phyloP scores from a whole-genome alignment of 441 rosid genomes.

The Pelargonium myrrhifolium region DNA sequence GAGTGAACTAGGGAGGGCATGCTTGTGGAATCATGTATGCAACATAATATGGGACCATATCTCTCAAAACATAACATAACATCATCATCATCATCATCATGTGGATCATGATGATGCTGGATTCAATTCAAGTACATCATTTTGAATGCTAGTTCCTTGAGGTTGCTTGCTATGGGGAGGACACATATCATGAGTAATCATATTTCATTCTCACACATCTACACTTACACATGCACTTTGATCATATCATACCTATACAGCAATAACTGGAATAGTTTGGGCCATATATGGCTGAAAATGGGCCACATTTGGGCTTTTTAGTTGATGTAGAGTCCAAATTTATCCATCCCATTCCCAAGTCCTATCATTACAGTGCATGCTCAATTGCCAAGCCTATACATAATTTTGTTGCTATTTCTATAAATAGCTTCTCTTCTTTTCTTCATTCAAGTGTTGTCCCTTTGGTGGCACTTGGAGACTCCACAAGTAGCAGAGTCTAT shows the following conservation, averaged over 20 bases:
- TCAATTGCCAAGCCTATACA: too few relatives aligned
- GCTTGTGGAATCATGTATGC: conserved; percentile 24
- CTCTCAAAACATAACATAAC: background rate
- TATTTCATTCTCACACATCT: background rate
- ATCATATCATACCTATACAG: too few relatives aligned
- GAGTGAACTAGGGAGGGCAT: conserved; percentile 24
- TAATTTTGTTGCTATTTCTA: too few relatives aligned
- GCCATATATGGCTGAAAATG: too few relatives aligned
- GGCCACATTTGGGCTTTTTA: too few relatives aligned
- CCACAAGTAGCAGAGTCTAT: background rate
- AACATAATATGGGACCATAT: conserved; percentile 13
- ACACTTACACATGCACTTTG: too few relatives aligned
- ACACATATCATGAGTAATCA: conserved; percentile 1
- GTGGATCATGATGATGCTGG: conserved; percentile 4
- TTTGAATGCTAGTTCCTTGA: background rate
- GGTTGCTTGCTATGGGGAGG: conserved; percentile 2
- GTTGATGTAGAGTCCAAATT: too few relatives aligned
- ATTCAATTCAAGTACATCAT: background rate
- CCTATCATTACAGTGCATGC: too few relatives aligned
- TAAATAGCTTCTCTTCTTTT: too few relatives aligned
- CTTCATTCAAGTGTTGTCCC: background rate
- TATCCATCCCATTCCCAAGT: too few relatives aligned
- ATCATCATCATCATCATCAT: background rate
- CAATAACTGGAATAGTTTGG: too few relatives aligned
- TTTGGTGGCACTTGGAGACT: background rate